Conservation (phyloP, 2,329 filamentous ascomycete genomes). For the Colletotrichum eleusines region DNA sequence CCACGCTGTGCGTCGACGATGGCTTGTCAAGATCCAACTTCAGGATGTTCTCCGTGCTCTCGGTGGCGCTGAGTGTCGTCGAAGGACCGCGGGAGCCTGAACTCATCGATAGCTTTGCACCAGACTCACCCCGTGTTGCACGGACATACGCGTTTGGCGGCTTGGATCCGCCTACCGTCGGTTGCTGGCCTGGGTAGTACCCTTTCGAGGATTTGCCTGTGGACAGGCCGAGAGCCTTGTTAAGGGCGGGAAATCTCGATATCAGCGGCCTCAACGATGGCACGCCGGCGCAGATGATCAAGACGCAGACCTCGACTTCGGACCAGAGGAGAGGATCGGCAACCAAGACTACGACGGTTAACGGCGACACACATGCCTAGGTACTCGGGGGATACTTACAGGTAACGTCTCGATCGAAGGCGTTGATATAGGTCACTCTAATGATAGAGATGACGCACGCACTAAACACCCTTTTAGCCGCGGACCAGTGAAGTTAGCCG, state of each 20-base stretch:
- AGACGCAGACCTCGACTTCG: constrained; percentile 48
- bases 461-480: constrained; percentile 19
- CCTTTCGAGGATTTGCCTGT: constrained; percentile 34
- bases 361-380: background rate
- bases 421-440: constrained; percentile 46
- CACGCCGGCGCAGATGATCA: constrained; percentile 51
- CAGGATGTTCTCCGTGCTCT: constrained; percentile 38
- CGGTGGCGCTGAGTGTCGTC: constrained; percentile 20
- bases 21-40: constrained; percentile 29
- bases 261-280: constrained; percentile 49
- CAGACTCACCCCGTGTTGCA: constrained; percentile 6
- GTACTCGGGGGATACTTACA: constrained; percentile 42
- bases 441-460: constrained; percentile 48
- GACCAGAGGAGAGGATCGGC: constrained; percentile 49
- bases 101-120: constrained; percentile 28
- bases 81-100: constrained; percentile 25
- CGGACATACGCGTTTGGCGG: constrained; percentile 34
- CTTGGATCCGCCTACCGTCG: constrained; percentile 33
- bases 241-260: constrained; percentile 48
- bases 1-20: constrained; percentile 31
- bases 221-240: constrained; percentile 48
- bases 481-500: background rate
- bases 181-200: constrained; percentile 35
- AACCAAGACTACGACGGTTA: constrained; percentile 44
- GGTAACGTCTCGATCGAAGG: constrained; percentile 45